These are phyloP conservation scores for Paecilomyces dactylethromorphus DNA, from an alignment of 2,329 filamentous ascomycete genomes.

Conservation along the genomic window DNA sequence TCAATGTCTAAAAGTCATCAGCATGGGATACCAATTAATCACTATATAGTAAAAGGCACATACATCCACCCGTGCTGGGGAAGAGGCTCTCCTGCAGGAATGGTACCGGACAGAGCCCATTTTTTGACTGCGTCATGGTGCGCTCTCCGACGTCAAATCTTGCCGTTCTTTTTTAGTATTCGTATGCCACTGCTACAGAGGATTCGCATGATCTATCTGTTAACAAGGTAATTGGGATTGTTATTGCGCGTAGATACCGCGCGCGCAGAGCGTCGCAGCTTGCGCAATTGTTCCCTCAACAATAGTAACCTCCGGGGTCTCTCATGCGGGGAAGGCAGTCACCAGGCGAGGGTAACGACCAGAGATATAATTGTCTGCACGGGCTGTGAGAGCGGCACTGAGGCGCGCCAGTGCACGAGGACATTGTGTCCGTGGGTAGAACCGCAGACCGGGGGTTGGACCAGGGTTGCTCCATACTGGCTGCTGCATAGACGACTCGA, in stretches of 20 bases:
- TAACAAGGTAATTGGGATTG: neutral
- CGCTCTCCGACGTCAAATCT: neutral
- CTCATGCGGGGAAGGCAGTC: neutral
- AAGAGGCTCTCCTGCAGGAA: slow-evolving; percentile 62
- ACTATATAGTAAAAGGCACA: slow-evolving; percentile 22
- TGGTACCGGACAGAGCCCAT: slow-evolving; percentile 57
- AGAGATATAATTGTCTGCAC: neutral
- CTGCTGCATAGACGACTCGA: neutral
- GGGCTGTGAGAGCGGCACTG: neutral
- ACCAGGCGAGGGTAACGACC: neutral
- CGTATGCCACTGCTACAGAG: neutral
- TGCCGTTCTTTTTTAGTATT: neutral
- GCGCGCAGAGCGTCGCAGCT: neutral
- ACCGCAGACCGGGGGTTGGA: neutral
- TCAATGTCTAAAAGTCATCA: slow-evolving; percentile 46
- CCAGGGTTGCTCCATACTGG: neutral
- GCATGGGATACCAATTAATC: slow-evolving; percentile 10
- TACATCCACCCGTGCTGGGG: slow-evolving; percentile 60
- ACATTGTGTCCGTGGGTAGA: neutral
- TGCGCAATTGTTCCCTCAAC: neutral
- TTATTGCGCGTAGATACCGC: neutral
- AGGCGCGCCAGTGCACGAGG: neutral
- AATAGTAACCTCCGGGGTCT: neutral
- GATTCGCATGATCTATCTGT: neutral
- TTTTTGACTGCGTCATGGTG: neutral